A percentile compares a stretch with the other conserved stretches of the same genome.
phyloP scores from a whole-genome alignment of 768 basidiomycete species.

The Chalciporus sphaerocephalus region DNA sequence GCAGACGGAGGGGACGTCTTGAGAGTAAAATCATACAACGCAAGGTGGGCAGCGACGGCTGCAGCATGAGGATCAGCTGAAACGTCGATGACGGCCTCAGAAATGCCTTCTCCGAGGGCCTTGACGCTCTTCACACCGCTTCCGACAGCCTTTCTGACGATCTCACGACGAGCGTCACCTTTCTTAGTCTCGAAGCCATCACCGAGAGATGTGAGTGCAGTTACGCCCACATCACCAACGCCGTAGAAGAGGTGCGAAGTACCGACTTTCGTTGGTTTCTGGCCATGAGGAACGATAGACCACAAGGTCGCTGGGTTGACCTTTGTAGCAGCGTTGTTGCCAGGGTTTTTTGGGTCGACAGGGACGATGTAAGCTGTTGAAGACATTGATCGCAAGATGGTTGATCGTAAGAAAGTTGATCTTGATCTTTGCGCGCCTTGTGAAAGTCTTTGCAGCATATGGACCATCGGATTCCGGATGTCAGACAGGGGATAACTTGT shows the following conservation, averaged over 20 bases:
- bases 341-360: slow-evolving; percentile 44
- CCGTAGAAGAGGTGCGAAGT: slow-evolving; percentile 64
- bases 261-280: slow-evolving; percentile 56
- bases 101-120: slow-evolving; percentile 54
- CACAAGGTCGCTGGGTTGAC: slow-evolving; percentile 51
- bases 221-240: slow-evolving; percentile 41
- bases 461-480: slow-evolving; percentile 25
- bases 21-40: slow-evolving; percentile 70
- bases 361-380: slow-evolving; percentile 56
- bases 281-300: slow-evolving; percentile 43
- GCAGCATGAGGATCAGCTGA: slow-evolving; percentile 67
- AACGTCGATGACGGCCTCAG: slow-evolving; percentile 60
- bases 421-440: slow-evolving; percentile 18
- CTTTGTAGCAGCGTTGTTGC: slow-evolving; percentile 28
- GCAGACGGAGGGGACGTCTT: slow-evolving; percentile 67
- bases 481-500: not conserved
- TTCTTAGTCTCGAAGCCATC: slow-evolving; percentile 47
- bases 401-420: slow-evolving; percentile 18
- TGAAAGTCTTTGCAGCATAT: slow-evolving; percentile 17
- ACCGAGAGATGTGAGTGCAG: slow-evolving; percentile 57
- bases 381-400: slow-evolving; percentile 41
- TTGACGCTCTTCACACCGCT: slow-evolving; percentile 68
- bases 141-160: slow-evolving; percentile 67
- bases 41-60: slow-evolving; percentile 79
- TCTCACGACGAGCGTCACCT: slow-evolving; percentile 50